Percentiles rank a stretch among this genome's conserved stretches.
Conservation (phyloP, 768 basidiomycete genomes). For the Tricholoma sp. region DNA sequence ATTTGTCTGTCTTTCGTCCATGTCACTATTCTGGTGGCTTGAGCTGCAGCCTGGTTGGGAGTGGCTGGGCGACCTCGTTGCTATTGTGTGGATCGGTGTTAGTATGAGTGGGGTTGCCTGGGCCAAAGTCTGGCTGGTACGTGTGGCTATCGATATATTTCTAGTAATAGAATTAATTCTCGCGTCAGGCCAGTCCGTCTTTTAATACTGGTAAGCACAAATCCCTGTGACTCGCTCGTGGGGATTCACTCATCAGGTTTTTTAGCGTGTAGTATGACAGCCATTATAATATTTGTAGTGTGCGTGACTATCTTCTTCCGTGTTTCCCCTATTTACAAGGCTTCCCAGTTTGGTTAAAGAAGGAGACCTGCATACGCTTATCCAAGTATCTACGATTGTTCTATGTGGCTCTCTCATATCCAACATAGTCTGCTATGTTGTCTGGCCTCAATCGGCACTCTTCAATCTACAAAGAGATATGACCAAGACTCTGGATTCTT, state of each 20-base stretch:
- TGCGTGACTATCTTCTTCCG: conserved; percentile 23
- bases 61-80: conserved; percentile 67
- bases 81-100: conserved; percentile 78
- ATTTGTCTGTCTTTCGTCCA: conserved; percentile 67
- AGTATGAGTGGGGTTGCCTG: conserved; percentile 82
- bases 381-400: conserved; percentile 75
- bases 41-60: conserved; percentile 67
- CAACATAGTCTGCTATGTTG: conserved; percentile 75
- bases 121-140: conserved; percentile 85
- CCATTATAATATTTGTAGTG: conserved; percentile 83
- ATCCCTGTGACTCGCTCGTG: background rate
- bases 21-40: conserved; percentile 77
- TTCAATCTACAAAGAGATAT: conserved; percentile 79
- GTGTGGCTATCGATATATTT: conserved; percentile 2
- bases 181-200: conserved; percentile 58
- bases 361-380: conserved; percentile 71
- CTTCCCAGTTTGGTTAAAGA: conserved; percentile 72
- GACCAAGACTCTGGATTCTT: conserved; percentile 82
- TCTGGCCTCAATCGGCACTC: conserved; percentile 88
- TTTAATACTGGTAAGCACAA: conserved; percentile 72
- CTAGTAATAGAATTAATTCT: background rate
- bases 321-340: conserved; percentile 3
- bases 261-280: conserved; percentile 78
- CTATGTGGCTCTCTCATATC: conserved; percentile 70
- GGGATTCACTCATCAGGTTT: background rate